A percentile compares a stretch with the other conserved stretches of the same genome.
Evolutionary conservation across 2,329 filamentous ascomycete species (phyloP).

Genomic region (Talaromyces sp.): DNA sequence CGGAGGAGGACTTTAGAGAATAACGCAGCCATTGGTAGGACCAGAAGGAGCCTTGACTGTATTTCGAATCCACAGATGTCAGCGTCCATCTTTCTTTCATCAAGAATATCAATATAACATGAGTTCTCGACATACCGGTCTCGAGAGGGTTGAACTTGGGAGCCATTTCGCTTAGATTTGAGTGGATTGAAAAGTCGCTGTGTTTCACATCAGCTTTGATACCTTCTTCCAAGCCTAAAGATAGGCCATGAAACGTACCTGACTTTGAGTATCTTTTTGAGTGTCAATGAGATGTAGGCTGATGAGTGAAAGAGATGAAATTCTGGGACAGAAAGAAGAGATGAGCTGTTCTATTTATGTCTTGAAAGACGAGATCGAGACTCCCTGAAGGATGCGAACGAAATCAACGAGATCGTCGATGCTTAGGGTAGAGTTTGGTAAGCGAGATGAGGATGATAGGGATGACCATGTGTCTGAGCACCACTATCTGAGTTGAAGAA

Average conservation of each 20-base stretch:
- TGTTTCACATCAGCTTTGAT: neutral
- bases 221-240: neutral
- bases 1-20: constrained; percentile 10
- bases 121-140: constrained; percentile 9
- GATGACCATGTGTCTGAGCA: neutral
- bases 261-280: neutral
- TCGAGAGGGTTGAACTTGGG: constrained; percentile 13
- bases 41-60: constrained; percentile 4
- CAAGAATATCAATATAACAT: neutral
- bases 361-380: neutral
- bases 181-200: neutral
- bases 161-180: constrained; percentile 11
- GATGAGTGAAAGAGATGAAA: neutral
- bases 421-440: neutral
- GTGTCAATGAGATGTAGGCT: neutral
- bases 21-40: constrained; percentile 3
- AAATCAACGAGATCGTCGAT: neutral
- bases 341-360: neutral
- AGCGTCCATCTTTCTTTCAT: neutral
- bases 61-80: neutral
- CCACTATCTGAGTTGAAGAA: neutral
- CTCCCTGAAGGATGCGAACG: neutral
- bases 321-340: neutral
- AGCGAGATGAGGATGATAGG: neutral
- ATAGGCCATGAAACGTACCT: neutral